Evolutionary conservation across 2,329 filamentous ascomycete genomes (phyloP).

Genomic region (Teratosphaeria pseudoeucalypti): DNA sequence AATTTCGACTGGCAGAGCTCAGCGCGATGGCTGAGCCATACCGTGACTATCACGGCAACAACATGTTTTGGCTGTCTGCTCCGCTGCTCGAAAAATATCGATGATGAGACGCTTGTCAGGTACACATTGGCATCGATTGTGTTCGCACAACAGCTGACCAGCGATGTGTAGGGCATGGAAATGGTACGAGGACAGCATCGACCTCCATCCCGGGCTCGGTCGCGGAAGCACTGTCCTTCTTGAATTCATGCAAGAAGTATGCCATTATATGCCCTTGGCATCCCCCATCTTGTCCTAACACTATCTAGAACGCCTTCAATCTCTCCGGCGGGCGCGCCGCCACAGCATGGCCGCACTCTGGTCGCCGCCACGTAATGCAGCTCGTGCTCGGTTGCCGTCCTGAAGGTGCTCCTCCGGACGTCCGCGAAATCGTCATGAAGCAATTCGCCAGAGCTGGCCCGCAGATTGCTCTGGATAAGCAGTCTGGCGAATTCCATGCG

Average conservation of each 20-base stretch:
- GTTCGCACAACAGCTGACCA: neutral
- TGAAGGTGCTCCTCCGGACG: slow-evolving; percentile 5
- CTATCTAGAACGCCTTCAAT: slow-evolving; percentile 10
- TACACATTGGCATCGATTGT: neutral
- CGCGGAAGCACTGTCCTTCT: slow-evolving; percentile 16
- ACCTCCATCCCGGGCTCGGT: slow-evolving; percentile 10
- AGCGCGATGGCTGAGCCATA: slow-evolving; percentile 15
- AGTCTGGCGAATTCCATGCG: slow-evolving; percentile 15
- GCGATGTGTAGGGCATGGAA: slow-evolving; percentile 12
- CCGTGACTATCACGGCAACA: slow-evolving; percentile 13
- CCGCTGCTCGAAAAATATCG: slow-evolving; percentile 15
- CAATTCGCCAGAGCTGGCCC: slow-evolving; percentile 8
- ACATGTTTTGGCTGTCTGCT: slow-evolving; percentile 16
- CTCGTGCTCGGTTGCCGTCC: slow-evolving; percentile 14
- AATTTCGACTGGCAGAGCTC: slow-evolving; percentile 15
- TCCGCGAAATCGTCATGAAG: slow-evolving; percentile 10
- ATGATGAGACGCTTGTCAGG: slow-evolving; percentile 14
- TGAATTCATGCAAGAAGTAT: slow-evolving; percentile 21
- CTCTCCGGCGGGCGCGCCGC: slow-evolving; percentile 8
- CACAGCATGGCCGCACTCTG: slow-evolving; percentile 19
- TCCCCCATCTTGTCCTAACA: neutral
- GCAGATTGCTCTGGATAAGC: slow-evolving; percentile 11
- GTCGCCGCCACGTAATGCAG: slow-evolving; percentile 17
- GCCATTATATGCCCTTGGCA: neutral
- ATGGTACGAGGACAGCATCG: slow-evolving; percentile 18